Evolutionary conservation across 345 rosid genomes (phyloP).

Genomic region (Cardamine occulta): DNA sequence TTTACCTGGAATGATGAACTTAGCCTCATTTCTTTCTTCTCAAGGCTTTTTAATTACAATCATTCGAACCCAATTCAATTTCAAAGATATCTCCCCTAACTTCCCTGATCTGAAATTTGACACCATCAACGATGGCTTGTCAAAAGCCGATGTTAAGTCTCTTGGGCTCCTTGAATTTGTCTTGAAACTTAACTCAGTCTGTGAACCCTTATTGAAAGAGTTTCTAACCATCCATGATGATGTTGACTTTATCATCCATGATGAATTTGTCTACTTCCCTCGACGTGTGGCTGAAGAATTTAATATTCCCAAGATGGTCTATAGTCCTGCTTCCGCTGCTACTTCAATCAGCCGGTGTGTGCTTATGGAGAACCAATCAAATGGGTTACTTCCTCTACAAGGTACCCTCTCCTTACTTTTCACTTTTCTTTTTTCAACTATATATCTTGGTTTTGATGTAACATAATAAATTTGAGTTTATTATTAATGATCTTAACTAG

Average conservation of each 20-base stretch:
- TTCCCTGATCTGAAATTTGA: slow-evolving; percentile 51
- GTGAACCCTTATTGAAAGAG: slow-evolving; percentile 45
- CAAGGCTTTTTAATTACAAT: slow-evolving; percentile 61
- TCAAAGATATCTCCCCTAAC: slow-evolving; percentile 41
- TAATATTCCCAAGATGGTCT: slow-evolving; percentile 50
- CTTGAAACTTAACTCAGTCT: slow-evolving; percentile 44
- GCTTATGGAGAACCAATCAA: slow-evolving; percentile 26
- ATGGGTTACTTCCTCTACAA: slow-evolving; percentile 43
- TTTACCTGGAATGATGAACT: slow-evolving; percentile 66
- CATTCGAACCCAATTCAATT: slow-evolving; percentile 47
- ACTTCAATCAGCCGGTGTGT: slow-evolving; percentile 36
- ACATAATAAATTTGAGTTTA: too few relatives aligned
- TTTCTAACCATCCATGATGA: slow-evolving; percentile 20
- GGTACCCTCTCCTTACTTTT: slow-evolving; percentile 32
- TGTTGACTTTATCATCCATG: slow-evolving; percentile 55
- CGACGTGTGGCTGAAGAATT: slow-evolving; percentile 48
- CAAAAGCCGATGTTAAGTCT: slow-evolving; percentile 23
- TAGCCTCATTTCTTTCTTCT: slow-evolving; percentile 55
- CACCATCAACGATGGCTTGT: slow-evolving; percentile 47
- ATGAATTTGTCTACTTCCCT: slow-evolving; percentile 51
- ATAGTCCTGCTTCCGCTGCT: slow-evolving; percentile 45
- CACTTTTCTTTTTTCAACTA: neutral
- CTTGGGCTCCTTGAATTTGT: slow-evolving; percentile 31
- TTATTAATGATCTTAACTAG: too few relatives aligned
- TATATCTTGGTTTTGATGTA: neutral